These are phyloP conservation scores for Alternaria ventricosa DNA, from an alignment of 2,329 filamentous ascomycete species.

Conservation along the genomic window DNA sequence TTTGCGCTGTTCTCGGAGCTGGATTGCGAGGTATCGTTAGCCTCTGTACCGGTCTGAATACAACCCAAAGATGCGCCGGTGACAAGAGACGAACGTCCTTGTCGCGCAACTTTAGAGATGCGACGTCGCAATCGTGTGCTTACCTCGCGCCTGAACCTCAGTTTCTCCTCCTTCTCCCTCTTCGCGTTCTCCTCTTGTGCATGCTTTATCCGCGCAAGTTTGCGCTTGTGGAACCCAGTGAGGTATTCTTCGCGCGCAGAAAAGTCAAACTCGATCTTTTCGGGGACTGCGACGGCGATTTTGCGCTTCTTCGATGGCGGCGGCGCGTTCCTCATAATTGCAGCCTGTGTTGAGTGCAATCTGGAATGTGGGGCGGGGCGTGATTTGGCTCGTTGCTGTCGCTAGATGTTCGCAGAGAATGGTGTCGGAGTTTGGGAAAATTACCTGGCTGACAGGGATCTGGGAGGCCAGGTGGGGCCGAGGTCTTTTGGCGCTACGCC, in stretches of 20 bases:
- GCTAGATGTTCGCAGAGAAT: not conserved
- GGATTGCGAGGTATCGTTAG: slow-evolving; percentile 7
- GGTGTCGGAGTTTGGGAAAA: slow-evolving; percentile 24
- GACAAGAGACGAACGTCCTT: not conserved
- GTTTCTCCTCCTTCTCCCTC: slow-evolving; percentile 77
- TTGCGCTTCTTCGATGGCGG: slow-evolving; percentile 45
- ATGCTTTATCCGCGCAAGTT: slow-evolving; percentile 80
- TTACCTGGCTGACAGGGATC: slow-evolving; percentile 30
- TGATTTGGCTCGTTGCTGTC: slow-evolving; percentile 2
- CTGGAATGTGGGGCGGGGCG: not conserved
- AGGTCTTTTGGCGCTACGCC: slow-evolving; percentile 2
- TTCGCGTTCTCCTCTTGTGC: slow-evolving; percentile 83
- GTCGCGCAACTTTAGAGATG: not conserved
- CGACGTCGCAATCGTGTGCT: slow-evolving; percentile 14
- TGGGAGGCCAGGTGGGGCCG: slow-evolving; percentile 14
- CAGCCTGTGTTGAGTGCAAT: not conserved
- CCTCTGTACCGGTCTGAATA: not conserved
- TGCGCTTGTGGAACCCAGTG: slow-evolving; percentile 96
- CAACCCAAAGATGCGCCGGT: not conserved
- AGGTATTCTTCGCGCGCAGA: slow-evolving; percentile 83
- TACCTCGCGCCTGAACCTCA: slow-evolving; percentile 78
- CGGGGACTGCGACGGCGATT: slow-evolving; percentile 58
- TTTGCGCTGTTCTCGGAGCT: slow-evolving; percentile 86
- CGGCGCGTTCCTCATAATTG: slow-evolving; percentile 17
- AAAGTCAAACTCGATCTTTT: slow-evolving; percentile 86